phyloP scores from a whole-genome alignment of 2,329 filamentous ascomycete genomes.

The Bretziella fagacearum region DNA sequence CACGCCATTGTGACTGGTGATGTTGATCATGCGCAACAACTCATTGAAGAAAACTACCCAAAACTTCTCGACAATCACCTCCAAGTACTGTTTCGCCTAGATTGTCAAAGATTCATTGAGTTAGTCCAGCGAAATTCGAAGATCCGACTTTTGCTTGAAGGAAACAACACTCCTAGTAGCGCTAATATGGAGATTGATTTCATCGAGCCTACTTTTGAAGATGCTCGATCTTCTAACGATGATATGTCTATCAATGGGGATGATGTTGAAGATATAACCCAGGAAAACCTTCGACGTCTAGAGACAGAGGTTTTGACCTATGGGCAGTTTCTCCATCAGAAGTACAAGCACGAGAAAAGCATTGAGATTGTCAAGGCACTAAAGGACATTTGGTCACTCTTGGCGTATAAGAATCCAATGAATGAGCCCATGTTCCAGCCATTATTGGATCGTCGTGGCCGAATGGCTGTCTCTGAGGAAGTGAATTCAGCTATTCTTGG shows the following conservation, averaged over 20 bases:
- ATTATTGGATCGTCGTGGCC: slow-evolving; percentile 57
- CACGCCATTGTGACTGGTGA: slow-evolving; percentile 79
- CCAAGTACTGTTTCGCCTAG: slow-evolving; percentile 71
- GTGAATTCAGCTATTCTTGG: slow-evolving; percentile 83
- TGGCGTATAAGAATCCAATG: slow-evolving; percentile 71
- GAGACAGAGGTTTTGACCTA: slow-evolving; percentile 59
- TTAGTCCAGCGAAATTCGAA: slow-evolving; percentile 60
- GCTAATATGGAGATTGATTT: too few species aligned
- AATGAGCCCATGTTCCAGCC: slow-evolving; percentile 58
- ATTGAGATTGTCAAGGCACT: slow-evolving; percentile 57
- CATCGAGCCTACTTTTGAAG: too few species aligned
- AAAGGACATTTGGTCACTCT: slow-evolving; percentile 69
- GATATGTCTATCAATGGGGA: too few species aligned
- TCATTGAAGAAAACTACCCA: slow-evolving; percentile 63
- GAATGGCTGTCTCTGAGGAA: slow-evolving; percentile 73
- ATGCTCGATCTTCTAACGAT: too few species aligned
- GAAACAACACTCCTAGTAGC: too few species aligned
- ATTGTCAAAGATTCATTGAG: slow-evolving; percentile 86
- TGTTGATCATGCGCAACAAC: slow-evolving; percentile 75
- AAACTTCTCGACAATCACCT: slow-evolving; percentile 64
- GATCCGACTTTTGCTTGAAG: slow-evolving; percentile 18
- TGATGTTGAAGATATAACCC: too few species aligned
- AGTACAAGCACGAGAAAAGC: slow-evolving; percentile 57
- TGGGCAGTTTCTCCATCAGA: slow-evolving; percentile 57
- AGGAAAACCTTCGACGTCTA: slow-evolving; percentile 32